Base-by-base conservation (phyloP, 208 protist species). In the Strigomonas galati region DNA sequence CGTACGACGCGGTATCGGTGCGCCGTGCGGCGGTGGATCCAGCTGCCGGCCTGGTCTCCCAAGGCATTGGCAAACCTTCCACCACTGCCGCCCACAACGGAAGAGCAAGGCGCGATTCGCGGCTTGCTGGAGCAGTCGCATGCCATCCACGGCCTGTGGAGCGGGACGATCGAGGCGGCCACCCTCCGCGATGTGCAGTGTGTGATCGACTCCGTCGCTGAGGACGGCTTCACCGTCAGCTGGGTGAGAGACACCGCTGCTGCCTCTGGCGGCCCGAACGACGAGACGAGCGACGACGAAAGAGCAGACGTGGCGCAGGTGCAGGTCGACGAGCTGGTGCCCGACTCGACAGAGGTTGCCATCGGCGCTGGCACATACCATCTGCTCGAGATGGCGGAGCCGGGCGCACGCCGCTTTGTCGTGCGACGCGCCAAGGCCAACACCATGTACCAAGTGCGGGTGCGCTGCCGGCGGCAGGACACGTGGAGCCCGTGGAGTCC, bases 21-120 rank as follows among this genome's bases (percentile, higher is more conserved):
- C n/a, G 65, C 75, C 23, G 89, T 97, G 66, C 82, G 91, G n/a
- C 85, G 88, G 17, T 97, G 91, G 89, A 95, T 93, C 62, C 74
- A 82, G 27, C 88, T 89, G 3, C 62, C 78, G 49, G 83, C 87
- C 40, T 62, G 69, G 28, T 89, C 91, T 68, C 26, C 76, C 1
- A 32, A 35, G 2, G 40, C 40, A 19, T 15, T 1, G 40, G 40
- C 15, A 1, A 15, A 2, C 10, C 15, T 19, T 9, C 15, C 40
- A 1, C 40, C 40, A 15, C 19, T 43, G 58, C 37, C 21, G 37
- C 14, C 37, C 31, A 28, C 37, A 9, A 31, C 31, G 0, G 28
- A 44, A 1, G 62, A 65, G 35, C 71, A 84, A 37, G 63, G 65
- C 5, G 46, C 75, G 46, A 67, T 93, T 32, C 56, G 62, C 0